Evolutionary conservation across 2,329 filamentous ascomycete genomes (phyloP).

Genomic region (Rutstroemia sp.): DNA sequence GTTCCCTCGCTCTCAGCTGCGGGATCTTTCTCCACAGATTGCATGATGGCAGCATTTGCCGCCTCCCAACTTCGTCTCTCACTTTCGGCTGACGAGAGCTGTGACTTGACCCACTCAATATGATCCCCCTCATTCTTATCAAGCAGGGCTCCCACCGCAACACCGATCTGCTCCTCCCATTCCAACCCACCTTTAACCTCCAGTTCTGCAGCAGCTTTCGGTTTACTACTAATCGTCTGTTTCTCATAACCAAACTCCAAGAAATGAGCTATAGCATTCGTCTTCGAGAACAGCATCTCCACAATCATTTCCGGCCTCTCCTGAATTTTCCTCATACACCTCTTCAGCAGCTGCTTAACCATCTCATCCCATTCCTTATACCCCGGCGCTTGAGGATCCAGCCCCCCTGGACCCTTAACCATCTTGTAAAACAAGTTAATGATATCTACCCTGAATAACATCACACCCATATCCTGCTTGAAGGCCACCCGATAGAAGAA

Average conservation of each 20-base stretch:
- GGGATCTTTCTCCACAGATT: conserved; percentile 35
- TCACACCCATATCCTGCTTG: conserved; percentile 84
- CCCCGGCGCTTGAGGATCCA: conserved; percentile 58
- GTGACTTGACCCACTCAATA: conserved; percentile 73
- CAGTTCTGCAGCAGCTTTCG: conserved; percentile 69
- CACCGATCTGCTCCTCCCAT: conserved; percentile 58
- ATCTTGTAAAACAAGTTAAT: conserved; percentile 82
- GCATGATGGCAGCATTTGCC: conserved; percentile 56
- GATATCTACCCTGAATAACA: conserved; percentile 88
- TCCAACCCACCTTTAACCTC: conserved; percentile 70
- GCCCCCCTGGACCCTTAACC: conserved; percentile 77
- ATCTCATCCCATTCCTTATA: conserved; percentile 91
- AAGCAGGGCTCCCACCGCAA: conserved; percentile 71
- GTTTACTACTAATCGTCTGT: conserved; percentile 58
- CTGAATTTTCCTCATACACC: conserved; percentile 76
- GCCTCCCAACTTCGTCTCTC: conserved; percentile 73
- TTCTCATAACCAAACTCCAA: conserved; percentile 87
- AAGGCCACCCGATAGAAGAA: conserved; percentile 93
- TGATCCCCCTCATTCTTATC: conserved; percentile 71
- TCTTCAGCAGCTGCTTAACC: conserved; percentile 73
- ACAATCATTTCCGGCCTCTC: conserved; percentile 79
- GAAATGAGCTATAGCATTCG: conserved; percentile 73
- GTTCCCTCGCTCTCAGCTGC: conserved; percentile 30
- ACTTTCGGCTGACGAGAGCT: conserved; percentile 58
- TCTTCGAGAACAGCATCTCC: conserved; percentile 93